Evolutionary conservation across 2,329 filamentous ascomycete genomes (phyloP), one percentile per base, ranked within the genome.

Genomic region (Epichloe scottii): DNA sequence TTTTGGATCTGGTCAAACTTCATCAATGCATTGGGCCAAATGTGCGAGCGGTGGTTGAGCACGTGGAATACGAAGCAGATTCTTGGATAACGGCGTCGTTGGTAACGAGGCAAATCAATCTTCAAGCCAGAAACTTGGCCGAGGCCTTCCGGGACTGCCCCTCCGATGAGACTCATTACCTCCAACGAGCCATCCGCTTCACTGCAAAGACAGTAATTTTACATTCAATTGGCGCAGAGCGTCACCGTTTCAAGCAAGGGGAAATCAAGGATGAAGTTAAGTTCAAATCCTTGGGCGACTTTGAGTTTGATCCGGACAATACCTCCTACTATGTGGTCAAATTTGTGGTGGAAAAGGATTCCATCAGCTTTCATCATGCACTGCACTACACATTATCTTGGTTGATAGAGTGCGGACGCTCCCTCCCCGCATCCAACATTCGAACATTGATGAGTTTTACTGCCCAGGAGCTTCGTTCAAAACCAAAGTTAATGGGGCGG

Each of bases 11-110:
- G 15, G 89, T 95, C 56, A 96, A 96, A 66, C 77, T 98, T 44
- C 90, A 96, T 57, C 94, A 98, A 69, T 91, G 93, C 30, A 96
- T 98, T 51, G 96, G 91, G 59, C 93, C 93, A 1, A 98, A 97
- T 60, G 76, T 90, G 26, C 62, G 94, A 55, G 93, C 91, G 2
- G 81, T 96, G 21, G 89, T 90, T 15, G 93, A 97, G 62, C 93
- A 98, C 65, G 87, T 98, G 34, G 94, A 98, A 66, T 98, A 97
- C 63, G 93, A 98, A 68, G 94, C 90, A 2, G 94, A 98, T 68
- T 87, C 89, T 19, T 98, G 93, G 93, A 97, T 98, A 49, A 94
- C 88, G 52, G 91, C 93, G 3, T 95, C 90, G 6, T 76, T 97
- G 48, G 87, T 98, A 52, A 96, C 93, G 47, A 80, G 91, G 48